Evolutionary conservation across 2,329 filamentous ascomycete species (phyloP).

Genomic region (Pseudocercospora fuligena): DNA sequence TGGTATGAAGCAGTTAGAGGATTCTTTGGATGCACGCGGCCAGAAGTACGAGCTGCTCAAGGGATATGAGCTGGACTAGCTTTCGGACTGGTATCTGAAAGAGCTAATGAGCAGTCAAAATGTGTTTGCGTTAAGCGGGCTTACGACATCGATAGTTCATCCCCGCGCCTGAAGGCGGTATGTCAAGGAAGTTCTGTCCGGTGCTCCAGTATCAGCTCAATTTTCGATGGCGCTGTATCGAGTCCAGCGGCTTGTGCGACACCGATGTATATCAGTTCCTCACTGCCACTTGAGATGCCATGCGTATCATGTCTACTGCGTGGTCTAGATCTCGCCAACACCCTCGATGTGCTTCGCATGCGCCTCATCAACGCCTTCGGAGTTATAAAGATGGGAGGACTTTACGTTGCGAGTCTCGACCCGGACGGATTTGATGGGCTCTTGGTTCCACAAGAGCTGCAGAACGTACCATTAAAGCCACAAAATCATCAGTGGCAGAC

Average conservation of each 20-base stretch:
- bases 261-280: no score
- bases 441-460: background rate
- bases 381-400: background rate
- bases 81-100: constrained; percentile 1
- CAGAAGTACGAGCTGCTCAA: constrained; percentile 57
- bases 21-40: constrained; percentile 65
- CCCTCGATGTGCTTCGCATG: no score
- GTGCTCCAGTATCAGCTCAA: no score
- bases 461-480: background rate
- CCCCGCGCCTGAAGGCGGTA: no score
- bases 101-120: background rate
- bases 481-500: background rate
- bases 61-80: constrained; percentile 17
- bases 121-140: background rate
- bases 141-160: background rate
- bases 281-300: no score
- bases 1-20: constrained; percentile 78
- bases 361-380: no score
- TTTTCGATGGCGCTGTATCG: no score
- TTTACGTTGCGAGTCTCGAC: background rate
- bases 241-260: no score
- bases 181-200: no score
- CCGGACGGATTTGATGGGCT: background rate
- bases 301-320: no score
- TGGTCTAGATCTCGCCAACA: no score